Base-by-base conservation (phyloP, 768 basidiomycete genomes). In the Naematelia aurantialba region DNA sequence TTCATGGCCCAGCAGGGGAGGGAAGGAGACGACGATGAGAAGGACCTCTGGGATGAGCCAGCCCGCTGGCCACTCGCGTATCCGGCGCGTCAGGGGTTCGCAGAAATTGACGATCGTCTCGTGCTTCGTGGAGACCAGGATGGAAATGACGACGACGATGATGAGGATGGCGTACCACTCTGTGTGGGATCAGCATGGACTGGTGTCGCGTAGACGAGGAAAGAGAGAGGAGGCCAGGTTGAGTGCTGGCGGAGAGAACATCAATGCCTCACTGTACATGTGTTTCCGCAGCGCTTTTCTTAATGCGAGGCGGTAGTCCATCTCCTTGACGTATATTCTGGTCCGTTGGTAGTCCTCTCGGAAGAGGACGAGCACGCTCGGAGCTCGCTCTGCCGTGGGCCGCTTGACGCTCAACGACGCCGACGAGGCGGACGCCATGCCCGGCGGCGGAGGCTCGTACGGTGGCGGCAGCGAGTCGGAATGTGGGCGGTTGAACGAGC, bases 131-230 rank as follows among this genome's bases (percentile, higher is more conserved):
- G 71, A 62, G 10, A 75, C 50, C 17, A 73, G 57, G 4, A 67
- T 68, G 4, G 69, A 61, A 22, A 75, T 34, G 25, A 56, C 56
- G 51, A 73, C 65, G 11, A 61, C 59, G 44, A 75, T 56, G 19
- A 67, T 51, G 12, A 67, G 49, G 13, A 75, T 63, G 4, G 61
- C 59, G 44, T 75, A 75, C 73, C 73, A 75, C 54, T 75, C 71
- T 73, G 63, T 1, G 27, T 22, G 26, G 30, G 21, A 52, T 52
- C 27, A 52, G 34, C 34, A 11, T 14, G 17, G n/a, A 30, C 8
- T 34, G 19, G 45, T 31, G 13, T 22, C 5, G 22, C n/a, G n/a
- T n/a, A 45, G 24, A 22, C 24, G 13, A 19, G 25, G 22, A 11
- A 14, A 29, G 42, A 45, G n/a, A n/a, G 42, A 34, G 19, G 30